Evolutionary conservation across 345 rosid genomes (phyloP).

Genomic region (Euphorbia pulcherrima): DNA sequence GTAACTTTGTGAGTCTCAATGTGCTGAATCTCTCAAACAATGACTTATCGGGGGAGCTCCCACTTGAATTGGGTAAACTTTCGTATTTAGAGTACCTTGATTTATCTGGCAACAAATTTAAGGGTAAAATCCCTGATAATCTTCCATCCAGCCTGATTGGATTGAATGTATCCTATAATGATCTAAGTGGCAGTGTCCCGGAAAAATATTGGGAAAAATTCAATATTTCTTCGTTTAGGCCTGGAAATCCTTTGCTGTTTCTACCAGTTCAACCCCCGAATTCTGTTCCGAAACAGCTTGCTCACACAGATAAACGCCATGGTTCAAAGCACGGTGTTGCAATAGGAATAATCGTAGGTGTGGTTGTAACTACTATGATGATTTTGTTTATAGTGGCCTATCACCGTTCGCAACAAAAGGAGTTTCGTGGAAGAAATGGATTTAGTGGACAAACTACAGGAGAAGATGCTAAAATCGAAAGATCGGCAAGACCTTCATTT

Average conservation of each 20-base stretch:
- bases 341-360: constrained; percentile 69
- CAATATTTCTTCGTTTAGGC: constrained; percentile 54
- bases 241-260: constrained; percentile 59
- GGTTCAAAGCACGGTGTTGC: constrained; percentile 42
- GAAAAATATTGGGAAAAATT: constrained; percentile 44
- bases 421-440: constrained; percentile 53
- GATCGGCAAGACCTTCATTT: constrained; percentile 56
- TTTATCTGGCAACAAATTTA: constrained; percentile 69
- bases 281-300: constrained; percentile 13
- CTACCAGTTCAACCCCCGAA: constrained; percentile 26
- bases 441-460: constrained; percentile 40
- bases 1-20: constrained; percentile 50
- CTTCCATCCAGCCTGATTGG: constrained; percentile 53
- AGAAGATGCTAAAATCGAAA: constrained; percentile 53
- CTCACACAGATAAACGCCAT: constrained; percentile 22
- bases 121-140: constrained; percentile 59
- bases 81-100: constrained; percentile 63
- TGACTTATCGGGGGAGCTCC: constrained; percentile 60
- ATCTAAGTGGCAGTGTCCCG: constrained; percentile 66
- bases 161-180: constrained; percentile 76
- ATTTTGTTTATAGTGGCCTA: constrained; percentile 69
- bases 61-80: constrained; percentile 70
- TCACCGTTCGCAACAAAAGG: constrained; percentile 55
- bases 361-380: constrained; percentile 61
- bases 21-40: constrained; percentile 70